phyloP scores from a whole-genome alignment of 1,284 basidiomycete genomes.

The Ustilago loliicola region DNA sequence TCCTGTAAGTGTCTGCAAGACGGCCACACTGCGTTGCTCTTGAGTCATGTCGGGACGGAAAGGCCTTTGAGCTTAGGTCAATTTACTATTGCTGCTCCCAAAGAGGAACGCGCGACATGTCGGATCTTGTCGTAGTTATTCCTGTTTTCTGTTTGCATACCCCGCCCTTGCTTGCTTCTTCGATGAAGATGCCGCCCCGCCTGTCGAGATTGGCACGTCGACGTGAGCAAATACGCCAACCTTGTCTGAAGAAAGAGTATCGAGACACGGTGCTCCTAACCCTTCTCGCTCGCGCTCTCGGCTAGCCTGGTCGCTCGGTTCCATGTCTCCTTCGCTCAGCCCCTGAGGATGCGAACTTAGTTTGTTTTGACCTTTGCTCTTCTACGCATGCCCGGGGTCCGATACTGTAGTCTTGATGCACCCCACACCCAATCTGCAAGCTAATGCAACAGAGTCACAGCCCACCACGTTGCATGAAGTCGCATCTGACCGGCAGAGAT shows the following conservation, averaged over 20 bases:
- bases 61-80: not conserved
- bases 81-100: not conserved
- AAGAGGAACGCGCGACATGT: not conserved
- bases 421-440: constrained; percentile 1
- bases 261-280: not conserved
- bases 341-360: not conserved
- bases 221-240: not conserved
- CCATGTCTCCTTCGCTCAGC: not conserved
- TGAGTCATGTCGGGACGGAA: not conserved
- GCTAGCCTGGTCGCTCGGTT: not conserved
- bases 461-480: not conserved
- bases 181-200: not conserved
- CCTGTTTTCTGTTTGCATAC: not conserved
- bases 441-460: not conserved
- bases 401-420: not conserved
- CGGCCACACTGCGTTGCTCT: not conserved
- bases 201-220: constrained; percentile 4
- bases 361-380: not conserved
- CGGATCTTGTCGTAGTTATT: not conserved
- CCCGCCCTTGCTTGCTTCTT: not conserved
- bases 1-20: not conserved
- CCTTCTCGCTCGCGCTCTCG: not conserved
- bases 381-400: not conserved
- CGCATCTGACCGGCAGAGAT: not conserved
- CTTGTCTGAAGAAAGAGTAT: not conserved